Conservation (phyloP, 148 eudicot genomes). For the Polygonum maritimum region DNA sequence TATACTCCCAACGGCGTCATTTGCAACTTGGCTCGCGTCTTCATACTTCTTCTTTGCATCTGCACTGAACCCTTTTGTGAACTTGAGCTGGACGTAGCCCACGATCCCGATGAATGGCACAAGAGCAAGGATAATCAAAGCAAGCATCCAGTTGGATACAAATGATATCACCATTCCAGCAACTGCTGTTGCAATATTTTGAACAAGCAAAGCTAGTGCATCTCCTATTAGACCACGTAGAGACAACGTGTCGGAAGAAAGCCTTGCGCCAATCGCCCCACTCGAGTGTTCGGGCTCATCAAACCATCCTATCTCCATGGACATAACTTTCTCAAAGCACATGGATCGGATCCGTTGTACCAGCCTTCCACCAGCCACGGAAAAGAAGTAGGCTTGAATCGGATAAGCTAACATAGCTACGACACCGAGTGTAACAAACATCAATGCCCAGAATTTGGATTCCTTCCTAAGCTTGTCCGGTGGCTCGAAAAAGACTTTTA, state of each 20-base stretch:
- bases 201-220: slow-evolving; percentile 56
- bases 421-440: slow-evolving; percentile 20
- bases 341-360: slow-evolving; percentile 31
- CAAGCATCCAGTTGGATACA: slow-evolving; percentile 54
- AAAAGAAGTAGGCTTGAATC: slow-evolving; percentile 20
- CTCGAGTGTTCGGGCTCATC: slow-evolving; percentile 63
- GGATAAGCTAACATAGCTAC: slow-evolving; percentile 19
- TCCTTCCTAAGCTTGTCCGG: slow-evolving; percentile 15
- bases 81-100: slow-evolving; percentile 47
- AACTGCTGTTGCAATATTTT: slow-evolving; percentile 36
- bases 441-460: slow-evolving; percentile 21
- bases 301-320: slow-evolving; percentile 79
- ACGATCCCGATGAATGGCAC: slow-evolving; percentile 53
- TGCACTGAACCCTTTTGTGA: slow-evolving; percentile 58
- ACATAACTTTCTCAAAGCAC: slow-evolving; percentile 58
- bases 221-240: slow-evolving; percentile 70
- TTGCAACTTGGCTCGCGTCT: neutral
- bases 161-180: slow-evolving; percentile 60
- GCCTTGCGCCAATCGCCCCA: slow-evolving; percentile 65
- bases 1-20: slow-evolving; percentile 14
- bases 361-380: slow-evolving; percentile 24
- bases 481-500: slow-evolving; percentile 23
- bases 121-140: slow-evolving; percentile 53
- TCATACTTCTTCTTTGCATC: slow-evolving; percentile 45
- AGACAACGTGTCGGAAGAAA: slow-evolving; percentile 57